Evolutionary conservation across 345 rosid species (phyloP).

Genomic region (Arabidopsis suecica): DNA sequence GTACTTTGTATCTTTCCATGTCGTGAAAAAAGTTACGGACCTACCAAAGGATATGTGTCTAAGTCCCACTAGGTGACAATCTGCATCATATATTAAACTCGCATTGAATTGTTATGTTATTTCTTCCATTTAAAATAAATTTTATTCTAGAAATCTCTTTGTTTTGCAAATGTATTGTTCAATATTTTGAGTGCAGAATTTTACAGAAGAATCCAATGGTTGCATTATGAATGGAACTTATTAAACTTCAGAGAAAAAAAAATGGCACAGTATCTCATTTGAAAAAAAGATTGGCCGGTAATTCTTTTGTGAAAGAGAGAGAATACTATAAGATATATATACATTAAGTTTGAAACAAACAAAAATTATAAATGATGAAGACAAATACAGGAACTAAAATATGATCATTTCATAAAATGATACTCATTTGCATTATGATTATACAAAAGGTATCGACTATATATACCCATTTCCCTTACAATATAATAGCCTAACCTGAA

Average conservation of each 20-base stretch:
- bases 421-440: not conserved
- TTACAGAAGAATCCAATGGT: not conserved
- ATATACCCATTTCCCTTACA: not conserved
- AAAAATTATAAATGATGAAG: not conserved
- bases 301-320: not conserved
- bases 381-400: not conserved
- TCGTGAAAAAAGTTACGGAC: constrained; percentile 20
- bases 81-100: not conserved
- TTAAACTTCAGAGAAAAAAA: no score
- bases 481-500: not conserved
- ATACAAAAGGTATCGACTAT: constrained; percentile 1
- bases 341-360: not conserved
- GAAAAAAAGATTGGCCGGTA: no score
- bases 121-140: no score
- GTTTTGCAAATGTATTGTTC: not conserved
- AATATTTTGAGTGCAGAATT: not conserved
- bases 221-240: not conserved
- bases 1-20: constrained; percentile 18
- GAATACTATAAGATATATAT: not conserved
- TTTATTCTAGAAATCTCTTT: no score
- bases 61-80: constrained; percentile 24
- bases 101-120: not conserved
- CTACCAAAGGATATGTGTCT: constrained; percentile 24
- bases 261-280: no score
- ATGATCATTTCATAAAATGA: constrained; percentile 1